These are phyloP conservation scores for Fusarium humuli DNA, from an alignment of 2,329 filamentous ascomycete species.

Conservation along the genomic window DNA sequence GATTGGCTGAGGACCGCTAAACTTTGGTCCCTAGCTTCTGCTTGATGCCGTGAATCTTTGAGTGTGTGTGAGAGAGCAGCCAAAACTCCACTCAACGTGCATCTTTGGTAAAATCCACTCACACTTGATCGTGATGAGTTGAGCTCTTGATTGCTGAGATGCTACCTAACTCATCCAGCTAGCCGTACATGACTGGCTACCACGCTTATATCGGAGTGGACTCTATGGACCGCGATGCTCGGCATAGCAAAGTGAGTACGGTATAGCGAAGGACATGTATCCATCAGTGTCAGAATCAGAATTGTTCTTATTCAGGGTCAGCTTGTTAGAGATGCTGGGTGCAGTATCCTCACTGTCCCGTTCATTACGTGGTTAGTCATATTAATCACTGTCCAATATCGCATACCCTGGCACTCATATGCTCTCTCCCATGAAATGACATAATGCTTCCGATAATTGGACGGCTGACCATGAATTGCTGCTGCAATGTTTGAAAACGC, in stretches of 20 bases:
- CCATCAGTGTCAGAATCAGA: not conserved
- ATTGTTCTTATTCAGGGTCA: not conserved
- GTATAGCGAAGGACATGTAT: not conserved
- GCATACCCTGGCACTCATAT: conserved; percentile 2
- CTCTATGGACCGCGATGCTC: not conserved
- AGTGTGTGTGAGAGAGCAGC: conserved; percentile 14
- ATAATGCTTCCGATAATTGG: conserved; percentile 5
- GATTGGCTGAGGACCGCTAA: conserved; percentile 33
- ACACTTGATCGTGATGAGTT: conserved; percentile 38
- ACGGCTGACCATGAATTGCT: not conserved
- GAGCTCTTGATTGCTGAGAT: conserved; percentile 26
- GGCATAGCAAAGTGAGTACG: not conserved
- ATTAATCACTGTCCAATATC: conserved; percentile 22
- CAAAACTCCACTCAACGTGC: conserved; percentile 31
- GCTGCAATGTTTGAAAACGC: not conserved
- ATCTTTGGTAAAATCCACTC: conserved; percentile 33
- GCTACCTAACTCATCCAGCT: conserved; percentile 1
- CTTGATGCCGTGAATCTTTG: conserved; percentile 25
- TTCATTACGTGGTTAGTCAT: conserved; percentile 27
- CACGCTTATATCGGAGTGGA: not conserved
- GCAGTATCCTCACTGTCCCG: not conserved
- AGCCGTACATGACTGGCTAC: conserved; percentile 6
- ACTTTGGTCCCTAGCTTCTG: conserved; percentile 42
- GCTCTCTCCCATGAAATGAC: conserved; percentile 4
- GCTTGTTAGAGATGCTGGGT: conserved; percentile 1